These are phyloP conservation scores for Nakazawaea pomicola DNA, from an alignment of 805 yeast species.

Conservation along the genomic window DNA sequence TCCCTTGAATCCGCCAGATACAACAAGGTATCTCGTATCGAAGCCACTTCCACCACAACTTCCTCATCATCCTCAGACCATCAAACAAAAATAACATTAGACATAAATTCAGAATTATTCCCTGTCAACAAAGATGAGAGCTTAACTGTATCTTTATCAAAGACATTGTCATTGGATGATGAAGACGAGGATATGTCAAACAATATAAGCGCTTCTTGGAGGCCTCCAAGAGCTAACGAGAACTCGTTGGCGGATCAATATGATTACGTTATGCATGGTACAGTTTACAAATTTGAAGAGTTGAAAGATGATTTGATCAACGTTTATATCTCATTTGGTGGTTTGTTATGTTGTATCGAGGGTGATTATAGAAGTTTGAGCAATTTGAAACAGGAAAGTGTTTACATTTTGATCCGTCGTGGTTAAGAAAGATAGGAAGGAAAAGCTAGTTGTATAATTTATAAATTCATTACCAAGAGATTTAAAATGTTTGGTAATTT, in stretches of 20 bases:
- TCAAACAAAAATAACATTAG: constrained; percentile 70
- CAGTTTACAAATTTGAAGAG: constrained; percentile 95
- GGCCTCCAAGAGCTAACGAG: constrained; percentile 81
- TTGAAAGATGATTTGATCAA: constrained; percentile 63
- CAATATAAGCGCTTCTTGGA: constrained; percentile 62
- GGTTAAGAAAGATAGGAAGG: constrained; percentile 24
- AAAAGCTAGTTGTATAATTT: not conserved
- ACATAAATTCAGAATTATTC: constrained; percentile 86
- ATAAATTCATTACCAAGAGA: not conserved
- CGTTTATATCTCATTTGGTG: constrained; percentile 94
- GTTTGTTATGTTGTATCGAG: constrained; percentile 86
- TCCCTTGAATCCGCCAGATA: constrained; percentile 85
- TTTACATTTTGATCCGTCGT: constrained; percentile 82
- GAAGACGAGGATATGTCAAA: constrained; percentile 40
- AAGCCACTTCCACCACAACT: constrained; percentile 83
- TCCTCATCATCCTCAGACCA: constrained; percentile 42
- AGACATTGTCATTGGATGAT: constrained; percentile 54
- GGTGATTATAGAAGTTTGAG: constrained; percentile 91
- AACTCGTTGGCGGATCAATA: constrained; percentile 91
- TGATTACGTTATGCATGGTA: constrained; percentile 97
- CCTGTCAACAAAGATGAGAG: constrained; percentile 76
- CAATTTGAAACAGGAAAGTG: constrained; percentile 87
- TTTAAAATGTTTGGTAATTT: too few species aligned
- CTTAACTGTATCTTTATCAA: constrained; percentile 81
- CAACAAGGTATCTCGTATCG: constrained; percentile 86